Evolutionary conservation across 164 flowering plant genomes (phyloP).

Genomic region (Buxus sempervirens): DNA sequence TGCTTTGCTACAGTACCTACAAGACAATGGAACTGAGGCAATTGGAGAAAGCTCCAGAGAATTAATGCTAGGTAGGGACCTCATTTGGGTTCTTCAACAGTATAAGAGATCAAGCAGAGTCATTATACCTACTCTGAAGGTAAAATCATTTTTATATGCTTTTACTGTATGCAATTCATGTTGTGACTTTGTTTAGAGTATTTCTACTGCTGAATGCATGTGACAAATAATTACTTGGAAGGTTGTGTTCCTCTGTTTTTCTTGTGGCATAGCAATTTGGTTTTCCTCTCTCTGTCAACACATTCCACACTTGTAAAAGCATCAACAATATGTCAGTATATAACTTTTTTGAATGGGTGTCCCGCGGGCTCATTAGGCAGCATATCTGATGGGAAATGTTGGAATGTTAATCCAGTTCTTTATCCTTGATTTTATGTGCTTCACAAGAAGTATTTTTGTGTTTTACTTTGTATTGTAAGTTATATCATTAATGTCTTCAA

Average conservation of each 20-base stretch:
- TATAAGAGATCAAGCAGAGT: slow-evolving; percentile 84
- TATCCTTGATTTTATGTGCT: background rate
- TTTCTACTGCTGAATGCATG: too few relatives aligned
- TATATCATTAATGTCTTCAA: too few relatives aligned
- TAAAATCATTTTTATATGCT: slow-evolving; percentile 19
- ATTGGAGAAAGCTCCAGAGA: slow-evolving; percentile 34
- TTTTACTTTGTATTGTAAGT: too few relatives aligned
- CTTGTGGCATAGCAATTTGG: too few relatives aligned
- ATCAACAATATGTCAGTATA: background rate
- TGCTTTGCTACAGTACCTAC: slow-evolving; percentile 76
- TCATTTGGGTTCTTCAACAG: slow-evolving; percentile 79
- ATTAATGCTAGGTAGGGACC: slow-evolving; percentile 45
- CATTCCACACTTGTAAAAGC: too few relatives aligned
- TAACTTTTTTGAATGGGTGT: background rate
- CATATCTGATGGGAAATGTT: background rate
- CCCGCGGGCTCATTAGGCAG: background rate
- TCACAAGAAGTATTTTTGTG: too few relatives aligned
- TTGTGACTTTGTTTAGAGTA: too few relatives aligned
- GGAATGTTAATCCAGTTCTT: background rate
- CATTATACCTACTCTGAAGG: slow-evolving; percentile 82
- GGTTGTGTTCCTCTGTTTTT: too few relatives aligned
- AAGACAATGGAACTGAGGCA: slow-evolving; percentile 32
- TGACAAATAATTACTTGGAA: too few relatives aligned
- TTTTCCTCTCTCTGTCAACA: too few relatives aligned
- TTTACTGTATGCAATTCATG: background rate